phyloP scores from a whole-genome alignment of 1,284 basidiomycete genomes.

The Singerocomus inundabilis region DNA sequence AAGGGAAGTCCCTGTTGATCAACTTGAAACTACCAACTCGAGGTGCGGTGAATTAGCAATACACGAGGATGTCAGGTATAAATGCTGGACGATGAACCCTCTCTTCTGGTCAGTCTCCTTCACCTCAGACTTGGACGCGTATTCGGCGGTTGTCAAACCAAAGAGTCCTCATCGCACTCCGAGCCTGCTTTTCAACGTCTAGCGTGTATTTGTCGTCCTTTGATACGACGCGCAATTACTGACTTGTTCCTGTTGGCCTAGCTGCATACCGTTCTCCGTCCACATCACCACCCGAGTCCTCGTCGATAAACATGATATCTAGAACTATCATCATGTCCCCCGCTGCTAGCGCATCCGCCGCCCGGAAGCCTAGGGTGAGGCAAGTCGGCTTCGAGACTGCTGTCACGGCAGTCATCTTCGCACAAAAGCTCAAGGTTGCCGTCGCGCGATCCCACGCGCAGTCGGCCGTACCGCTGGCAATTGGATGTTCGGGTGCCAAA shows the following conservation, averaged over 20 bases:
- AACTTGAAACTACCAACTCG: neutral
- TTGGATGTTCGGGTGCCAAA: conserved; percentile 3
- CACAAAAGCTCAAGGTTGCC: conserved; percentile 26
- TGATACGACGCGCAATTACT: neutral
- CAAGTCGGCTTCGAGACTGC: conserved; percentile 25
- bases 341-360: neutral
- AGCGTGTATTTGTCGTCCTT: conserved; percentile 8
- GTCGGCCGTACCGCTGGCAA: neutral
- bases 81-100: conserved; percentile 3
- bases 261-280: neutral
- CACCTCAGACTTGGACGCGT: neutral
- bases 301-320: conserved; percentile 5
- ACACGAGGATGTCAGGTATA: conserved; percentile 15
- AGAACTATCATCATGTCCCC: neutral
- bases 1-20: too few relatives aligned
- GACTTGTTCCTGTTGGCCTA: conserved; percentile 3
- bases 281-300: neutral
- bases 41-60: neutral
- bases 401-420: conserved; percentile 24
- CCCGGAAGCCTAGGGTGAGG: conserved; percentile 4
- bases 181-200: neutral
- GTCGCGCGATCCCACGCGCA: conserved; percentile 12
- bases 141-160: neutral
- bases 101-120: neutral
- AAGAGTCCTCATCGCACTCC: neutral